Conservation (phyloP, 2,329 filamentous ascomycete species). For the Fusarium sp. region DNA sequence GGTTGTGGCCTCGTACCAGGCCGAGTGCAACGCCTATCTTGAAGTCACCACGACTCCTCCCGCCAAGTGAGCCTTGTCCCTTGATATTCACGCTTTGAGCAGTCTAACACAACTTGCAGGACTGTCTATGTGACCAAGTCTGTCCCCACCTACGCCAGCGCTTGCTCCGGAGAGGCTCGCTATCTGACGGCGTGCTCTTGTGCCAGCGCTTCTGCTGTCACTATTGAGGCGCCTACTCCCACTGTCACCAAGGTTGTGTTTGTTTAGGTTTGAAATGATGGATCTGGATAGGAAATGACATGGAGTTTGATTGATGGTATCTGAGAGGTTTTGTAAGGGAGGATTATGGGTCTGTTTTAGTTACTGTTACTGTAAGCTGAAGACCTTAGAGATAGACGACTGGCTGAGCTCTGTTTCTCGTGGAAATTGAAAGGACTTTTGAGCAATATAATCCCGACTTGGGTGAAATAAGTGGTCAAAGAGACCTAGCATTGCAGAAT, state of each 20-base stretch:
- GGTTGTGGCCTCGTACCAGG: slow-evolving; percentile 20
- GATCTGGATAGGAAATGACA: not conserved
- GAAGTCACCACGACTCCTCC: slow-evolving; percentile 28
- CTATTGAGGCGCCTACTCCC: slow-evolving; percentile 26
- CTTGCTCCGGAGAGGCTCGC: slow-evolving; percentile 32
- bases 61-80: slow-evolving; percentile 4
- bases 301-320: not conserved
- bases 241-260: slow-evolving; percentile 31
- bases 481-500: too few species aligned
- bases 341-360: not conserved
- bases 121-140: slow-evolving; percentile 34
- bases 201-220: slow-evolving; percentile 21
- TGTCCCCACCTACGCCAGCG: slow-evolving; percentile 34
- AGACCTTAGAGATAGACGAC: not conserved
- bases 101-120: slow-evolving; percentile 3
- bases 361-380: not conserved
- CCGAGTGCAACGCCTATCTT: slow-evolving; percentile 34
- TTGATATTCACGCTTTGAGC: accelerated
- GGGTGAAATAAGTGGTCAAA: not conserved
- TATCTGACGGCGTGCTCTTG: slow-evolving; percentile 38
- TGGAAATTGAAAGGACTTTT: not conserved
- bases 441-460: not conserved
- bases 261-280: not conserved
- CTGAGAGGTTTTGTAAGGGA: not conserved
- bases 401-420: not conserved